Evolutionary conservation across 2,329 filamentous ascomycete species (phyloP).

Genomic region (Sarocladium kiliense): DNA sequence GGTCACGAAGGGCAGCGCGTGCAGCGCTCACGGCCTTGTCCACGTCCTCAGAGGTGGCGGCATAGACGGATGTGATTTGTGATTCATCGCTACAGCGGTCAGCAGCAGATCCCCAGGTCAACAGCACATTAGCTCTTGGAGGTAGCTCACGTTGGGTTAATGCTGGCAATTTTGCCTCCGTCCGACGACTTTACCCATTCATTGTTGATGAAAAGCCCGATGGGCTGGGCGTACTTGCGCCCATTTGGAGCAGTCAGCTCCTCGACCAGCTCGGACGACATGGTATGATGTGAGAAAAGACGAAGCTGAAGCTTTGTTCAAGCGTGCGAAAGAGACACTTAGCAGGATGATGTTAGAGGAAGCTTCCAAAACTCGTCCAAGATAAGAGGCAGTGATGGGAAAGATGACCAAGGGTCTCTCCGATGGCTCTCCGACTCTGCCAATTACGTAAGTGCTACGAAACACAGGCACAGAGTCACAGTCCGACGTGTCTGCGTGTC

Average conservation of each 20-base stretch:
- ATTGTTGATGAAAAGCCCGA: constrained; percentile 18
- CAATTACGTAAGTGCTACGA: neutral
- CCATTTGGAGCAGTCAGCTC: constrained; percentile 17
- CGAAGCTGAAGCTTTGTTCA: neutral
- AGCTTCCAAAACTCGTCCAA: too few species aligned
- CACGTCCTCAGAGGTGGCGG: constrained; percentile 15
- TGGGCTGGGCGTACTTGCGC: constrained; percentile 29
- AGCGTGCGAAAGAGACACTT: neutral
- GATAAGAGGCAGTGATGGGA: neutral
- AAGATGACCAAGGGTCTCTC: neutral
- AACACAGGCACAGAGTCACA: too few species aligned
- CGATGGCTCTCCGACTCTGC: neutral
- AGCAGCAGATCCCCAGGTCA: too few species aligned
- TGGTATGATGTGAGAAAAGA: neutral
- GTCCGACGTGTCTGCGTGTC: too few species aligned
- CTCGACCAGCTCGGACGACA: neutral
- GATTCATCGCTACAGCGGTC: constrained; percentile 13
- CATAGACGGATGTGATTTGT: constrained; percentile 14
- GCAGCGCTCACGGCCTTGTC: constrained; percentile 32
- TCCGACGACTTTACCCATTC: constrained; percentile 15
- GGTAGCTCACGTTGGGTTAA: constrained; percentile 18
- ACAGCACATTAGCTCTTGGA: too few species aligned
- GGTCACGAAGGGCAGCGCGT: constrained; percentile 57
- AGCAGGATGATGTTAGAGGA: neutral
- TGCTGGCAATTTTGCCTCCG: constrained; percentile 13